phyloP scores from a whole-genome alignment of 2,329 filamentous ascomycete genomes.

The Colletotrichum filicis region DNA sequence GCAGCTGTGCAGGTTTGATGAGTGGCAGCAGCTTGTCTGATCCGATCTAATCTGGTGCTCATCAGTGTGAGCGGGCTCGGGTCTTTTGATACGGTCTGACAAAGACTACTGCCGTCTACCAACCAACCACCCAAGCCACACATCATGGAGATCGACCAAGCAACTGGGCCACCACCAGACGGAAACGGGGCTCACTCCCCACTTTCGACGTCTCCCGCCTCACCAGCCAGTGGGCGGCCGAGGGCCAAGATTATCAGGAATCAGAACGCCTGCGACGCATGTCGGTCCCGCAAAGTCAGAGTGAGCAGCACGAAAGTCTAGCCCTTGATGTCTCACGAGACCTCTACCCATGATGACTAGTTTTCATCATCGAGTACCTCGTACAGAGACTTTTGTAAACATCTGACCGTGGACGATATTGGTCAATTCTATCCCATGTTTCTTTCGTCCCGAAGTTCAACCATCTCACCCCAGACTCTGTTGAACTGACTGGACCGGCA shows the following conservation, averaged over 20 bases:
- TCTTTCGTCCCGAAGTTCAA: not conserved
- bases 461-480: not conserved
- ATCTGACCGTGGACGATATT: not conserved
- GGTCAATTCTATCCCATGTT: too few relatives aligned
- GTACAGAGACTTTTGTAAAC: not conserved
- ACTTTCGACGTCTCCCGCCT: slow-evolving; percentile 9
- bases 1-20: not conserved
- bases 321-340: not conserved
- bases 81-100: too few relatives aligned
- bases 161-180: not conserved
- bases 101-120: too few relatives aligned
- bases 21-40: not conserved
- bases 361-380: not conserved
- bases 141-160: slow-evolving; percentile 27
- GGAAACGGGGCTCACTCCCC: slow-evolving; percentile 8
- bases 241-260: slow-evolving; percentile 32
- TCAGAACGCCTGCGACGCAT: slow-evolving; percentile 45
- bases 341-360: not conserved
- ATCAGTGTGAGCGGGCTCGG: not conserved
- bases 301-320: slow-evolving; percentile 12
- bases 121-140: not conserved
- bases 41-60: not conserved
- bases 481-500: slow-evolving; percentile 17
- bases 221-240: slow-evolving; percentile 9
- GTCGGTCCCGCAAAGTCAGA: slow-evolving; percentile 43